Evolutionary conservation across 2,329 filamentous ascomycete genomes (phyloP), one percentile per base, ranked within the genome.

Genomic region (Ciborinia camelliae): DNA sequence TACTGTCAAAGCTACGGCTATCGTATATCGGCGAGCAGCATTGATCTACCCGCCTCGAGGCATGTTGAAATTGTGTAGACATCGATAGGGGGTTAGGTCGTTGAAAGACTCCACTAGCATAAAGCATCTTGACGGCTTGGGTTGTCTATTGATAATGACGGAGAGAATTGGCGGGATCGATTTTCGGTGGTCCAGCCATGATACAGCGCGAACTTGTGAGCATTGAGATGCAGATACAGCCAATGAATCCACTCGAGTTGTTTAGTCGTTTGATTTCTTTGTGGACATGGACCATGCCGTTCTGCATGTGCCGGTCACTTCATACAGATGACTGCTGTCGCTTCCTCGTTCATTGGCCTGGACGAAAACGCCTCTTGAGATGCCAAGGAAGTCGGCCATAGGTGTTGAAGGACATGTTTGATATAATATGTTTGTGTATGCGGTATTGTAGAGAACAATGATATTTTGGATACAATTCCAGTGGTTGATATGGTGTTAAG

Each of bases 251-350:
- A 12, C 39, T 30, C 12, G 55, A 50, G 6, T 51, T 60, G 15
- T 52, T 51, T 18, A 55, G 62, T 39, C 54, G 37, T 47, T 52
- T 50, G 12, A 51, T 50, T 41, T 66, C 62, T 62, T 65, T 66
- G 51, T 65, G 55, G 12, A 23, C 20, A 61, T 66, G 39, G 5
- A 54, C 28, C 62, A 65, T 66, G 41, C 65, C 62, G 18, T 66
- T 55, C 12, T 62, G 55, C 32, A 66, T 66, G 32, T 65, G 18
- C 65, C 54, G 14, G 35, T 54, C 35, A 65, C 62, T 61, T 66
- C 55, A 45, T 57, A 66, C 20, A 66, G 39, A 62, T 60, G 60
- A 18, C 65, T 62, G 35, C 37, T 45, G 18, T 60, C 55, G 28
- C 15, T 39, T 26, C 65, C 65, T 2, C 37, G 23, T 39, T 62